Conservation (phyloP, 1,284 basidiomycete genomes). For the Phaffia rhodozyma region DNA sequence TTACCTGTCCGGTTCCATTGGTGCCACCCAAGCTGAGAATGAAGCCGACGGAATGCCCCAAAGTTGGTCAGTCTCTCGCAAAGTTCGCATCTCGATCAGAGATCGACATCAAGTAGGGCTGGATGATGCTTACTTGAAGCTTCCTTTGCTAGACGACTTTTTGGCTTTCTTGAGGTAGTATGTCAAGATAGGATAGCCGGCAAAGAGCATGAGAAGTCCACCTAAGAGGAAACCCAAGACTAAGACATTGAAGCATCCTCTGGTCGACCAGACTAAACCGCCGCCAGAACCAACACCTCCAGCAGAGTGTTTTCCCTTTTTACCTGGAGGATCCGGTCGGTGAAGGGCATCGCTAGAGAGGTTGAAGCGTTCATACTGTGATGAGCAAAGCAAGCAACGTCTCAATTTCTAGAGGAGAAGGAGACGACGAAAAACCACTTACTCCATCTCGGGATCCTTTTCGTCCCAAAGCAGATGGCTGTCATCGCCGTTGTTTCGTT, state of each 20-base stretch:
- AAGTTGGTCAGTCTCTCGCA: background rate
- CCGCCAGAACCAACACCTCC: slow-evolving; percentile 29
- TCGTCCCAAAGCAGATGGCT: slow-evolving; percentile 21
- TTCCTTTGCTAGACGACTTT: background rate
- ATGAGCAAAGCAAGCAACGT: too few species aligned
- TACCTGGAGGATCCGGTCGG: slow-evolving; percentile 35
- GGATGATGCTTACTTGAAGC: slow-evolving; percentile 11
- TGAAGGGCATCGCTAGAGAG: slow-evolving; percentile 42
- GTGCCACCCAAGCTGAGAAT: slow-evolving; percentile 62
- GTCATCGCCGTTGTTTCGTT: slow-evolving; percentile 8
- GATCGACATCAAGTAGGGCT: too few species aligned
- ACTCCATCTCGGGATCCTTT: slow-evolving; percentile 35
- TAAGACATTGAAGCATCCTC: slow-evolving; percentile 45
- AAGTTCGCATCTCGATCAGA: background rate
- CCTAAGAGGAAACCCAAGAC: slow-evolving; percentile 36
- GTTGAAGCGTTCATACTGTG: too few species aligned
- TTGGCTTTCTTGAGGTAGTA: slow-evolving; percentile 27
- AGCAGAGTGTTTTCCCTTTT: slow-evolving; percentile 39
- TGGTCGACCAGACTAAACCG: slow-evolving; percentile 27
- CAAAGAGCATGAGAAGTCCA: slow-evolving; percentile 51
- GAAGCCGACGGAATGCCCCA: slow-evolving; percentile 2
- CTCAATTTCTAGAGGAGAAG: too few species aligned
- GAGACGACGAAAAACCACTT: too few species aligned
- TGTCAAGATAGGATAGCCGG: slow-evolving; percentile 61
- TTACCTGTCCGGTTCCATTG: slow-evolving; percentile 60